A percentile compares a stretch with the other conserved stretches of the same genome.
Conservation (phyloP, 2,329 filamentous ascomycete genomes). For the Coniella vitis region DNA sequence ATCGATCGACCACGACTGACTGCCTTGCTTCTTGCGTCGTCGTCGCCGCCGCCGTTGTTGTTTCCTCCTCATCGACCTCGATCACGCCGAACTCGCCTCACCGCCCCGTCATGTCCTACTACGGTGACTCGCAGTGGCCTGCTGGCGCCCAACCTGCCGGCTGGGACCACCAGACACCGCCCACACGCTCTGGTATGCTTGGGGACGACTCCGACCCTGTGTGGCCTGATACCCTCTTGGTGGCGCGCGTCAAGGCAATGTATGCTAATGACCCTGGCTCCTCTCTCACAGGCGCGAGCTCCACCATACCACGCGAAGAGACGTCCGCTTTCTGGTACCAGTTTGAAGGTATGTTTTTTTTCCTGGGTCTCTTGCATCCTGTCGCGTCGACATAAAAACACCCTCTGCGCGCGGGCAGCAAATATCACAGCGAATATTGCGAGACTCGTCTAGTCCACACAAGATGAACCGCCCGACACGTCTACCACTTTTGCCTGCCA, state of each 20-base stretch:
- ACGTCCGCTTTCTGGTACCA: constrained; percentile 29
- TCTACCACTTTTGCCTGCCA: too few species aligned
- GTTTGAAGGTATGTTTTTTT: constrained; percentile 28
- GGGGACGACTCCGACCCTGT: neutral
- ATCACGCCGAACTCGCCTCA: neutral
- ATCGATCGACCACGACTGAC: too few species aligned
- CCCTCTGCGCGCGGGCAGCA: neutral
- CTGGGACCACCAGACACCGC: constrained; percentile 25
- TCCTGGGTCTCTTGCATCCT: neutral
- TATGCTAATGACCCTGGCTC: too few species aligned
- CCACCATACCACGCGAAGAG: constrained; percentile 28
- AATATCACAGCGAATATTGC: too few species aligned
- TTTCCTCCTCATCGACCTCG: neutral
- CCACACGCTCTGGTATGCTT: constrained; percentile 23
- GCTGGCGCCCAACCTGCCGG: constrained; percentile 18
- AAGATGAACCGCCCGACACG: too few species aligned
- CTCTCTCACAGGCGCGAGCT: constrained; percentile 25
- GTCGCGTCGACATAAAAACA: neutral
- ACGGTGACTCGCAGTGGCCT: constrained; percentile 25
- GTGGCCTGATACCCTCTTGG: constrained; percentile 1
- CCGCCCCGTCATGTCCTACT: constrained; percentile 22
- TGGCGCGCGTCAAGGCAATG: neutral
- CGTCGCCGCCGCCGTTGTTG: neutral
- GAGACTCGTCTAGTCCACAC: too few species aligned
- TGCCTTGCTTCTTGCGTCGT: too few species aligned